phyloP scores from a whole-genome alignment of 225 moss, liverwort and hornwort species.

The Polytrichum formosum region DNA sequence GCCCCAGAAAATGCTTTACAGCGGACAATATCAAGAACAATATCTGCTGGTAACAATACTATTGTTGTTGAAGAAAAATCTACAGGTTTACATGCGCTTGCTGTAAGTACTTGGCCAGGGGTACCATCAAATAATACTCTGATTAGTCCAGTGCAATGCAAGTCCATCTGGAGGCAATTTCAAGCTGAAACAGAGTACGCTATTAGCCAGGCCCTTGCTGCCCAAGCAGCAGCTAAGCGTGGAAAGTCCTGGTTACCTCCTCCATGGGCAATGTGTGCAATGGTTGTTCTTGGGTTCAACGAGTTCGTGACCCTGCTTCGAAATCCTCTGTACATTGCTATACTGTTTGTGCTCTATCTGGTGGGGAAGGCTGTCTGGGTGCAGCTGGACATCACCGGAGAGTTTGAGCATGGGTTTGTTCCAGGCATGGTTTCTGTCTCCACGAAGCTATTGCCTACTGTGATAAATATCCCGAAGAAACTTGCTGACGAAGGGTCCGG shows the following conservation, averaged over 20 bases:
- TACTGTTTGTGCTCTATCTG: conserved; percentile 48
- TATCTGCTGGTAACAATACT: conserved; percentile 25
- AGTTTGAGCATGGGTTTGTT: conserved; percentile 61
- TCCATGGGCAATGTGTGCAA: conserved; percentile 69
- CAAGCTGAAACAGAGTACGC: conserved; percentile 67
- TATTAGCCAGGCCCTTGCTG: conserved; percentile 71
- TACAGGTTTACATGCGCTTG: conserved; percentile 60
- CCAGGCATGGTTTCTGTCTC: conserved; percentile 56
- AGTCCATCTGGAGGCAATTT: conserved; percentile 68
- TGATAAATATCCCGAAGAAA: conserved; percentile 53
- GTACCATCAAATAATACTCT: conserved; percentile 39
- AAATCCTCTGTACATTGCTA: conserved; percentile 62
- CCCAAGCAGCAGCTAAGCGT: conserved; percentile 52
- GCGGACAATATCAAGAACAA: conserved; percentile 40
- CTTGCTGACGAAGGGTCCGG: conserved; percentile 41
- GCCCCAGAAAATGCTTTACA: conserved; percentile 41
- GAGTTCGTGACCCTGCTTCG: conserved; percentile 70
- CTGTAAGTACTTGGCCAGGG: conserved; percentile 71
- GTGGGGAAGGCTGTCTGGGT: conserved; percentile 59
- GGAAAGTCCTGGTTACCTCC: conserved; percentile 59
- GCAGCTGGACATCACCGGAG: conserved; percentile 53
- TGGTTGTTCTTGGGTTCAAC: conserved; percentile 69
- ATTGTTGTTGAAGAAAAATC: conserved; percentile 31
- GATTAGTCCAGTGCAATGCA: conserved; percentile 65
- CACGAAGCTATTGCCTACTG: conserved; percentile 52